Base-by-base conservation (phyloP, 1,284 basidiomycete species). In the Moesziomyces parantarcticus region DNA sequence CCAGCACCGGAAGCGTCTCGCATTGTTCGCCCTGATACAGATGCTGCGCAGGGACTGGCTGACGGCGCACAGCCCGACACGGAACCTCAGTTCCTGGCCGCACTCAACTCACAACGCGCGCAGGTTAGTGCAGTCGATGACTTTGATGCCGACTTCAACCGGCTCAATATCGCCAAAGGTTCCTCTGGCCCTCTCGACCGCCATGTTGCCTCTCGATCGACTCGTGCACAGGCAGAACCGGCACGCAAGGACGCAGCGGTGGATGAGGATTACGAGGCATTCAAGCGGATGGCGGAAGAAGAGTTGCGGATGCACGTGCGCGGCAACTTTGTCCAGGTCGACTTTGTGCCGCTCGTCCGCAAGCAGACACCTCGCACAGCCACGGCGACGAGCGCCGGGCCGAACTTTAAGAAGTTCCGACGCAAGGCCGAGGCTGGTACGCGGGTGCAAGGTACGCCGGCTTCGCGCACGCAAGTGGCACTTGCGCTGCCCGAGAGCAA, bases 281-380 rank as follows among this genome's bases (percentile, higher is more conserved):
- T 76, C 61, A 74, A 74, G 42, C 47, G 50, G 49, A 62, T 76
- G 63, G 66, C 75, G 2, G 75, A 76, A 41, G 70, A 76, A 36
- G 70, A 76, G 41, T 47, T 76, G 23, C 53, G 67, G 21, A 74
- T 77, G 16, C 56, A 72, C 43, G 66, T 72, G 5, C 32, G 74
- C 8, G 78, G 78, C 40, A 80, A 80, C 58, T 80, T 78, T 60
- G 72, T 80, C 9, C 76, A 78, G 55, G 78, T 80, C 8, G 78
- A 80, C 50, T 77, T 78, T 60, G 78, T 80, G 25, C 78, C 78
- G 11, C 54, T 80, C 1, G 62, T 79, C 0, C 45, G 54, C 9
- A 40, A 63, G 32, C 25, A 26, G 1, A 21, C n/a, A 5, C 20
- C 21, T 5, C 20, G 11, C 22, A 25, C 18, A 42, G 39, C 25